Evolutionary conservation across 139 green algal species (phyloP), one percentile per base, ranked within the genome.

Genomic region (Tetradesmus obliquus): DNA sequence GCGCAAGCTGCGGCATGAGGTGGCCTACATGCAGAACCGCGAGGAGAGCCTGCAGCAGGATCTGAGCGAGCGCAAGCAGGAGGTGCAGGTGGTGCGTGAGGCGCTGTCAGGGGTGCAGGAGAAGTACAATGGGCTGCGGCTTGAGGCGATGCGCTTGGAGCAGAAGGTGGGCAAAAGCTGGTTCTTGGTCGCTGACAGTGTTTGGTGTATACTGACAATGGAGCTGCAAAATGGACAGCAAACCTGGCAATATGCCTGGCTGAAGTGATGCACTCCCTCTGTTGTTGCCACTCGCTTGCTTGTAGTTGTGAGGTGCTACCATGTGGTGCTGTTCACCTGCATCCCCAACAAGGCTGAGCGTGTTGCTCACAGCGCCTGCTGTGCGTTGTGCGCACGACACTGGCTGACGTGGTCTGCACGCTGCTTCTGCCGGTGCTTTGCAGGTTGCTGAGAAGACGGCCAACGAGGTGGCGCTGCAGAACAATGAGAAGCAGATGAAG

Each of bases 391-490:
- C 32, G 32, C 32, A 45, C 32, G 32, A 45, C 32, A 45, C 32
- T 45, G 32, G 32, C 60, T 71, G 60, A 71, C 66, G n/a, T 17
- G 17, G 66, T n/a, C 17, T 6, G 17, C 66, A 76, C 17, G 15
- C 66, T 24, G 66, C 5, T 13, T 19, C 2, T n/a, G 66, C 66
- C 66, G 5, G 15, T 76, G 66, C 66, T 24, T 12, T 83, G 86
- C 71, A 90, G 86, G 53, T 90, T 20, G 51, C 71, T 81, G 86
- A 90, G 54, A 90, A 83, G 86, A 79, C 17, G 1, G 84, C 86
- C n/a, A 53, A 13, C 24, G 86, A 90, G 71, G 71, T 20, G 13
- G 53, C 71, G 6, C 69, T 90, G 69, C 71, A 54, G 53, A 5
- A 79, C 12, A 71, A 81, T 2, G 71, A 84, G 71, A 19, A 71